phyloP scores from a whole-genome alignment of 768 basidiomycete species.

The Macrocybe gigantea region DNA sequence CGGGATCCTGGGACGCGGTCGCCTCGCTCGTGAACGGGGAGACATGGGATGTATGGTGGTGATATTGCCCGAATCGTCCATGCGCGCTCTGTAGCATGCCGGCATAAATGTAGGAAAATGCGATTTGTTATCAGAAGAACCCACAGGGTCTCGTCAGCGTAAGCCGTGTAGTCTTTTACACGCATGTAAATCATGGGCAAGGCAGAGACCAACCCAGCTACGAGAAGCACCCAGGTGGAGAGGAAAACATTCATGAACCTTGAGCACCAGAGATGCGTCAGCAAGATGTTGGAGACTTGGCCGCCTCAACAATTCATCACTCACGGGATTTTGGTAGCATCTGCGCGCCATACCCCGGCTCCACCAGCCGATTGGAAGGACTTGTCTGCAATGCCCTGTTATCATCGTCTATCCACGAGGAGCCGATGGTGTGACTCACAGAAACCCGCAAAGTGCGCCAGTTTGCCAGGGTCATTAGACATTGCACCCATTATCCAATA shows the following conservation, averaged over 20 bases:
- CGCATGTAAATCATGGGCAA: conserved; percentile 71
- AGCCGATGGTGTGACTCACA: conserved; percentile 41
- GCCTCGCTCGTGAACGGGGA: too few relatives aligned
- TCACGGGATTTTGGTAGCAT: conserved; percentile 36
- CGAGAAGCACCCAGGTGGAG: conserved; percentile 70
- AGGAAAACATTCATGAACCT: conserved; percentile 69
- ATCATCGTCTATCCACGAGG: neutral
- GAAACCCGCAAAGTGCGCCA: conserved; percentile 77
- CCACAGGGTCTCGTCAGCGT: conserved; percentile 49
- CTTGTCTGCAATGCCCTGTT: conserved; percentile 41
- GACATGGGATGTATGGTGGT: conserved; percentile 3
- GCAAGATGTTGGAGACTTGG: neutral
- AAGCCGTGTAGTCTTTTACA: conserved; percentile 53
- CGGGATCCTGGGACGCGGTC: too few relatives aligned
- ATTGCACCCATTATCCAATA: conserved; percentile 86
- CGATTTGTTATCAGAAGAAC: conserved; percentile 15
- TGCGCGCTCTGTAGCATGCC: conserved; percentile 24
- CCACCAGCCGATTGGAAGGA: conserved; percentile 74
- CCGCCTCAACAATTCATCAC: neutral
- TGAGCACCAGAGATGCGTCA: conserved; percentile 11
- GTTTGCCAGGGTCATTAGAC: conserved; percentile 76
- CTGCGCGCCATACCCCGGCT: conserved; percentile 67
- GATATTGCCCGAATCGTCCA: conserved; percentile 36
- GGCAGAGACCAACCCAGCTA: conserved; percentile 58
- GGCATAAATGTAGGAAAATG: neutral